Evolutionary conservation across 1,139 yeast genomes (phyloP).

Genomic region (Diutina pseudorugosa): DNA sequence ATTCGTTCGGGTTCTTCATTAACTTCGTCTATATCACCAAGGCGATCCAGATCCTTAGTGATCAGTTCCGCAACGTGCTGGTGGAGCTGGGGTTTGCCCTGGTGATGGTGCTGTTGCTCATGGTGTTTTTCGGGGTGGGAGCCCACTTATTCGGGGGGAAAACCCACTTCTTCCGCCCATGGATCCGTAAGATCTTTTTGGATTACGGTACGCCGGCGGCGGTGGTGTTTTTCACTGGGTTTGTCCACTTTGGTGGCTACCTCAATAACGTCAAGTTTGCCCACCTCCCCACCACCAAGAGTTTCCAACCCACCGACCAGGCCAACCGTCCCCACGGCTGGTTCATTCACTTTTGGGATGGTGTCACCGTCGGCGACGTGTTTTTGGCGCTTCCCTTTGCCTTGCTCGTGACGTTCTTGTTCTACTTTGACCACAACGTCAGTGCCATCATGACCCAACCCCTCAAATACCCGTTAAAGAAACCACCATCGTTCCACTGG

Average conservation of each 20-base stretch:
- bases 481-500: conserved; percentile 89
- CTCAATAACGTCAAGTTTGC: conserved; percentile 40
- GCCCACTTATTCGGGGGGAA: conserved; percentile 47
- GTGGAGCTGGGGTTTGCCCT: conserved; percentile 63
- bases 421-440: conserved; percentile 92
- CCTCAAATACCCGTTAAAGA: conserved; percentile 64
- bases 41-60: conserved; percentile 68
- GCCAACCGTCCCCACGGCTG: conserved; percentile 42
- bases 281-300: conserved; percentile 54
- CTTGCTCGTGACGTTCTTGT: conserved; percentile 63
- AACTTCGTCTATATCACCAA: conserved; percentile 84
- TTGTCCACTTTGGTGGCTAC: conserved; percentile 79
- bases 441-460: conserved; percentile 88
- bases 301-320: conserved; percentile 62
- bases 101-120: conserved; percentile 56
- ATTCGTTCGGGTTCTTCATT: conserved; percentile 86
- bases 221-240: conserved; percentile 85
- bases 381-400: conserved; percentile 93
- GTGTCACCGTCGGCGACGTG: conserved; percentile 55
- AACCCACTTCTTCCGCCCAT: conserved; percentile 48
- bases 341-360: conserved; percentile 72
- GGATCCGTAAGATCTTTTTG: conserved; percentile 54
- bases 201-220: conserved; percentile 81
- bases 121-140: conserved; percentile 65
- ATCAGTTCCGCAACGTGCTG: conserved; percentile 49